Conservation (phyloP, 768 basidiomycete species). For the Boletus barrowsii region DNA sequence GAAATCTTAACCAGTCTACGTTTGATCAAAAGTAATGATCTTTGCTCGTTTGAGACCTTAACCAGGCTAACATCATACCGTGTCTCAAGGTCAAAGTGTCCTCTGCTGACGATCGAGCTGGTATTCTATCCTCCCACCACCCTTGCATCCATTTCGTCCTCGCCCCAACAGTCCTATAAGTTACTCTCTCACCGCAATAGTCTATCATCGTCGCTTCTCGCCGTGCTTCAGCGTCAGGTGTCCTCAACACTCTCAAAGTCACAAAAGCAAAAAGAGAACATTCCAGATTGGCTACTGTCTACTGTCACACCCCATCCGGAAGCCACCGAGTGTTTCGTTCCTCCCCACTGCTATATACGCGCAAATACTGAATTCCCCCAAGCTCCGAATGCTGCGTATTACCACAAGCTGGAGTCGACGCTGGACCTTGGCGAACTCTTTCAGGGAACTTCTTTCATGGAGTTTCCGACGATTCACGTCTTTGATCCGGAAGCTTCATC, state of each 20-base stretch:
- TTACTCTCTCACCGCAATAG: constrained; percentile 66
- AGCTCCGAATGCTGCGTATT: constrained; percentile 35
- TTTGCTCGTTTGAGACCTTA: constrained; percentile 7
- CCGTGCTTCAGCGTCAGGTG: constrained; percentile 47
- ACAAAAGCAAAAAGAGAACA: constrained; percentile 46
- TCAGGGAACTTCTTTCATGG: constrained; percentile 65
- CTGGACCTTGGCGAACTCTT: constrained; percentile 48
- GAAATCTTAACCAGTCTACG: constrained; percentile 73
- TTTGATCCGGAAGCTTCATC: constrained; percentile 51
- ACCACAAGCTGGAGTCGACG: constrained; percentile 56
- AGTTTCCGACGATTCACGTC: constrained; percentile 81
- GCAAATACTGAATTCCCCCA: constrained; percentile 36
- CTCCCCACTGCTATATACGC: constrained; percentile 60
- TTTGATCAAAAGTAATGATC: constrained; percentile 76
- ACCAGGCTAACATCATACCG: constrained; percentile 12
- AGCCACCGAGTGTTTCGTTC: constrained; percentile 51
- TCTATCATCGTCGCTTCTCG: constrained; percentile 45
- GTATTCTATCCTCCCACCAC: constrained; percentile 57
- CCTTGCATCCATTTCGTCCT: constrained; percentile 37
- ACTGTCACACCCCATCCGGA: constrained; percentile 53
- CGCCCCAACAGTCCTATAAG: constrained; percentile 40
- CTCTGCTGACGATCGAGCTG: constrained; percentile 71
- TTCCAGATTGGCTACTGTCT: constrained; percentile 54
- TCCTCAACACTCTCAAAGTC: constrained; percentile 18
- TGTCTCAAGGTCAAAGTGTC: constrained; percentile 62